Evolutionary conservation across 2,329 filamentous ascomycete genomes (phyloP).

Genomic region (Talaromyces sp.): DNA sequence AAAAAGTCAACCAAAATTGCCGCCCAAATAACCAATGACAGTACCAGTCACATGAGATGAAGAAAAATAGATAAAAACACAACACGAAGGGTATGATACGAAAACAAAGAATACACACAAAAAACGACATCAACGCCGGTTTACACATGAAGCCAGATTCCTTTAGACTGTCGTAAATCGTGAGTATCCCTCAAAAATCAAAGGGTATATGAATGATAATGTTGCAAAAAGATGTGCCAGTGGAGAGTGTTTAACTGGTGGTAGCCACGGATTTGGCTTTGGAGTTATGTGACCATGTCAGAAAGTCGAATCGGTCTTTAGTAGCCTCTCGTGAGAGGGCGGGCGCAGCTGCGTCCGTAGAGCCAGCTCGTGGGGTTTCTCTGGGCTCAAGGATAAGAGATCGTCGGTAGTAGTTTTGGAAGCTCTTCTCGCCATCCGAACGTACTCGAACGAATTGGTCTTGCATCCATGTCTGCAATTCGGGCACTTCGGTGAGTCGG

Average conservation of each 20-base stretch:
- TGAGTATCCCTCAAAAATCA: slow-evolving; percentile 5
- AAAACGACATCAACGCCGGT: slow-evolving; percentile 15
- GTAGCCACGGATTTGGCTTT: slow-evolving; percentile 40
- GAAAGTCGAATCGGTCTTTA: slow-evolving; percentile 53
- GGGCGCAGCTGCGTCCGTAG: slow-evolving; percentile 27
- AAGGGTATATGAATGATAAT: slow-evolving; percentile 4
- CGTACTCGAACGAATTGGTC: slow-evolving; percentile 75
- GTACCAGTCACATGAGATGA: not conserved
- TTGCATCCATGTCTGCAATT: slow-evolving; percentile 91
- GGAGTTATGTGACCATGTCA: slow-evolving; percentile 48
- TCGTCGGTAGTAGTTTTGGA: slow-evolving; percentile 72
- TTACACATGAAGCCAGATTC: slow-evolving; percentile 10
- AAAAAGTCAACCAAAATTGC: not conserved
- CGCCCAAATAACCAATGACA: not conserved
- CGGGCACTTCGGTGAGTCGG: slow-evolving; percentile 72
- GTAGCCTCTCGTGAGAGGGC: slow-evolving; percentile 35
- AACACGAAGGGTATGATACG: slow-evolving; percentile 19
- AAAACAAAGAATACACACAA: not conserved
- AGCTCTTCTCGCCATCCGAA: slow-evolving; percentile 57
- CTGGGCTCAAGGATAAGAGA: slow-evolving; percentile 76
- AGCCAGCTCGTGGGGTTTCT: slow-evolving; percentile 26
- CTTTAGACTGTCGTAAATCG: slow-evolving; percentile 16
- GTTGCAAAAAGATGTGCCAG: not conserved
- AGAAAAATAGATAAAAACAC: slow-evolving; percentile 9
- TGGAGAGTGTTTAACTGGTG: slow-evolving; percentile 26